Base-by-base conservation (phyloP, 2,329 filamentous ascomycete species). In the Neonectria coccinea region DNA sequence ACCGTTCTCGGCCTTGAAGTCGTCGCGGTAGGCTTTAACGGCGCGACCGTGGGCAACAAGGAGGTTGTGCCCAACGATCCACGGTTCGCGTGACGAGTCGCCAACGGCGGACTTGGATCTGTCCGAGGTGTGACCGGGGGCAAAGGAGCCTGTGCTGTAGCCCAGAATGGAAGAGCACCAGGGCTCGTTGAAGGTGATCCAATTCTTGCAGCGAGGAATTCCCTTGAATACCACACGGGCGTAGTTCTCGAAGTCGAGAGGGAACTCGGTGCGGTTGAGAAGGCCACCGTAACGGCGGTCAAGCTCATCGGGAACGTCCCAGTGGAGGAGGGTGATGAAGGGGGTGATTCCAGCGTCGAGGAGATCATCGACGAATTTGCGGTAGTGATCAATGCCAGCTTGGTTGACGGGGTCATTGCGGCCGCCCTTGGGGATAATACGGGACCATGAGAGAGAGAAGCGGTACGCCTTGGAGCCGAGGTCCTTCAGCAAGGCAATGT, bases 171-270 rank as follows among this genome's bases (percentile, higher is more conserved):
- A 88, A 68, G 89, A 92, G 80, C 92, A 97, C 89, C 92, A 96
- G 4, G 93, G 93, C 82, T 97, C 93, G 78, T 96, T 96, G 82
- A 95, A 93, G 27, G 92, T 96, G 78, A 94, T 92, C 93, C 93
- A 97, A 80, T 92, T 86, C 83, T 93, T 93, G 74, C 94, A 92
- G 78, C 90, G 91, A 58, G 89, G 86, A 53, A 97, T 84, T 1
- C 89, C 87, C 76, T 90, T 85, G 82, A 94, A 97, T 73, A 93
- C 84, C 51, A 93, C 83, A 66, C 90, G 89, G 10, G 93, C 91
- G 76, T 94, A 97, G 79, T 91, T 82, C 71, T 91, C 90, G 76
- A 89, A 97, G 80, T 97, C 93, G 63, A 90, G 86, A 3, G 92
- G 89, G 78, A 96, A 97, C 81, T 97, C 93, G 47, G 89, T 84